These are phyloP conservation scores for Fusarium euwallaceae DNA, from an alignment of 2,329 filamentous ascomycete genomes.

Conservation along the genomic window DNA sequence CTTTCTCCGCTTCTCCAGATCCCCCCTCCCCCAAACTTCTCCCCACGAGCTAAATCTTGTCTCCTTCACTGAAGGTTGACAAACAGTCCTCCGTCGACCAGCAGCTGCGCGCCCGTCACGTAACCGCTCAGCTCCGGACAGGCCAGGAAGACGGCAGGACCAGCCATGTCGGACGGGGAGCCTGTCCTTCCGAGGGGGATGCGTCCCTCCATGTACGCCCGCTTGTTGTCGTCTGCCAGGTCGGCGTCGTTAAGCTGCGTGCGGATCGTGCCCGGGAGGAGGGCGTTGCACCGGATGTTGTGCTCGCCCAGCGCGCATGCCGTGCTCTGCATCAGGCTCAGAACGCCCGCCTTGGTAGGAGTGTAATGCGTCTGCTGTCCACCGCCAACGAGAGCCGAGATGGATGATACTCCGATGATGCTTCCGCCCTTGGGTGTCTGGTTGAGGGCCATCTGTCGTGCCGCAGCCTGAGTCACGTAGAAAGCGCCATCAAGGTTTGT, in stretches of 20 bases:
- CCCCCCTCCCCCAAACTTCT: conserved; percentile 31
- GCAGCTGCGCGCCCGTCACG: conserved; percentile 83
- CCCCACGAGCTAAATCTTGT: conserved; percentile 34
- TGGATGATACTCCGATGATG: conserved; percentile 83
- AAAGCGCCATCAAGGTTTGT: conserved; percentile 93
- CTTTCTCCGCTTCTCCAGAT: conserved; percentile 23
- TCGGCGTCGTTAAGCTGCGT: conserved; percentile 90
- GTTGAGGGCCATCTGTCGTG: conserved; percentile 79
- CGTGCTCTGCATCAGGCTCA: conserved; percentile 85
- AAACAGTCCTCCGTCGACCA: conserved; percentile 91
- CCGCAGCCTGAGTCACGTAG: conserved; percentile 87
- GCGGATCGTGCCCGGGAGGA: conserved; percentile 85
- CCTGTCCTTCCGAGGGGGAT: conserved; percentile 85
- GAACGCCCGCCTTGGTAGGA: conserved; percentile 86
- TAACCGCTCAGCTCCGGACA: conserved; percentile 83
- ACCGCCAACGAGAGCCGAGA: conserved; percentile 82
- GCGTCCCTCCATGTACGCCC: conserved; percentile 80
- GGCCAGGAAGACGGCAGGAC: conserved; percentile 87
- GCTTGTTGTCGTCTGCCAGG: conserved; percentile 86
- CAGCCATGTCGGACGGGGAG: conserved; percentile 79
- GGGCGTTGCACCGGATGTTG: conserved; percentile 83
- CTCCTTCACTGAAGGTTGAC: conserved; percentile 81
- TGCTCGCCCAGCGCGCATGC: conserved; percentile 84
- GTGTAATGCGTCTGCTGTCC: conserved; percentile 87
- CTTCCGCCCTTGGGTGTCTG: conserved; percentile 77